These are phyloP conservation scores for Lodderomyces orthopsilosis DNA, from an alignment of 1,139 yeast species.

Conservation along the genomic window DNA sequence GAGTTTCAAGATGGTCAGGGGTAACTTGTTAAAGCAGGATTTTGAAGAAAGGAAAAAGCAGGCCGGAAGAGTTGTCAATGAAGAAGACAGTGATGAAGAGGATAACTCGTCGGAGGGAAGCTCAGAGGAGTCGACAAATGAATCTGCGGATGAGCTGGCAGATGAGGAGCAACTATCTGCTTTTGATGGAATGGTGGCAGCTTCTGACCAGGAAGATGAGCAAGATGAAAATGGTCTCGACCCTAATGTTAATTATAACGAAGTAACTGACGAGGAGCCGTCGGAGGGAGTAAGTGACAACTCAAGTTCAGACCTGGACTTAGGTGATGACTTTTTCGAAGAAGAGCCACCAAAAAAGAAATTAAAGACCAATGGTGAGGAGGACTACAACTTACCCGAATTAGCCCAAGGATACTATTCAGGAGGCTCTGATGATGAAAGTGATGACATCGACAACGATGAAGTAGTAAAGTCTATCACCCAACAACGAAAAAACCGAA, in stretches of 20 bases:
- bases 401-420: slow-evolving; percentile 77
- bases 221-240: slow-evolving; percentile 36
- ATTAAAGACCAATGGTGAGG: slow-evolving; percentile 17
- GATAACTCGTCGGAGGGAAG: slow-evolving; percentile 18
- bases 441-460: slow-evolving; percentile 54
- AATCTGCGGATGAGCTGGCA: slow-evolving; percentile 18
- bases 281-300: slow-evolving; percentile 36
- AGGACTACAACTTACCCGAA: slow-evolving; percentile 53
- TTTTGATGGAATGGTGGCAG: slow-evolving; percentile 55
- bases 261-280: slow-evolving; percentile 61
- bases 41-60: slow-evolving; percentile 28
- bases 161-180: slow-evolving; percentile 28
- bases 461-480: slow-evolving; percentile 55
- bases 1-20: slow-evolving; percentile 60
- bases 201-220: slow-evolving; percentile 52
- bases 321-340: slow-evolving; percentile 59
- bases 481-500: slow-evolving; percentile 70
- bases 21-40: slow-evolving; percentile 50
- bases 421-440: slow-evolving; percentile 69
- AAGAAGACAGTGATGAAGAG: slow-evolving; percentile 17
- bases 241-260: slow-evolving; percentile 51
- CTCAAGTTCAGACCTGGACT: slow-evolving; percentile 40
- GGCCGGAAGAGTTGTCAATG: slow-evolving; percentile 21
- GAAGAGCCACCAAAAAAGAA: slow-evolving; percentile 24
- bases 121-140: slow-evolving; percentile 14